A percentile compares a stretch with the other conserved stretches of the same genome.
These are phyloP conservation scores for Kitagawia praeruptora DNA, from an alignment of 129 eudicot species.

Conservation along the genomic window DNA sequence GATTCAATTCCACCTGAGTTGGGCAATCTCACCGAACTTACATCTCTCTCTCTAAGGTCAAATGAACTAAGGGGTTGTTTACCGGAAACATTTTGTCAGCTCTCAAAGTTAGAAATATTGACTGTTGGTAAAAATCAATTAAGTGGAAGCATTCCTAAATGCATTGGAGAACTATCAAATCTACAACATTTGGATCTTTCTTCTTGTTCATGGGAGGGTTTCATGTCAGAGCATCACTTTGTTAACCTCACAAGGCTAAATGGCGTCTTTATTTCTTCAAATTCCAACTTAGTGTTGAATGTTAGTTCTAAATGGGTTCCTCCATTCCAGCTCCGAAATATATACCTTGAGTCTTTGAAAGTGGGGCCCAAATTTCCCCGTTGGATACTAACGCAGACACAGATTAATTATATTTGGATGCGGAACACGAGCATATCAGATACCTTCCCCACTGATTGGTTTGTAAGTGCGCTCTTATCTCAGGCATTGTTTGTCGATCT, in stretches of 20 bases:
- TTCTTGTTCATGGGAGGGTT: background rate
- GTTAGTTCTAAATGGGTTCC: background rate
- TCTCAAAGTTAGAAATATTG: background rate
- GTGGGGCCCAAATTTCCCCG: background rate
- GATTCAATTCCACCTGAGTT: background rate
- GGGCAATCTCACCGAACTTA: background rate
- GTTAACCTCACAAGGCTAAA: background rate
- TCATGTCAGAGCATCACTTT: background rate
- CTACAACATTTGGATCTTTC: background rate
- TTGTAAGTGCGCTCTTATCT: background rate
- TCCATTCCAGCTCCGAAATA: background rate
- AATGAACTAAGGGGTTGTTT: background rate
- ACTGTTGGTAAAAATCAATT: background rate
- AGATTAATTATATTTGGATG: background rate
- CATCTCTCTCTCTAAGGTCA: background rate
- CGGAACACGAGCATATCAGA: background rate
- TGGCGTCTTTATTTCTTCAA: background rate
- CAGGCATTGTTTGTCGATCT: no score
- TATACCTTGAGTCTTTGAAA: background rate
- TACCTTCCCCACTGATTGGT: slow-evolving; percentile 1
- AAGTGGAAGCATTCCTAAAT: background rate
- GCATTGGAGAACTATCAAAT: background rate
- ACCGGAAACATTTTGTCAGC: background rate
- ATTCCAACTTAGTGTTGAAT: background rate
- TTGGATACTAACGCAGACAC: slow-evolving; percentile 2